Evolutionary conservation across 495 filamentous ascomycete genomes (phyloP), one percentile per base, ranked within the genome.

Genomic region (Aspergillus ostianus): DNA sequence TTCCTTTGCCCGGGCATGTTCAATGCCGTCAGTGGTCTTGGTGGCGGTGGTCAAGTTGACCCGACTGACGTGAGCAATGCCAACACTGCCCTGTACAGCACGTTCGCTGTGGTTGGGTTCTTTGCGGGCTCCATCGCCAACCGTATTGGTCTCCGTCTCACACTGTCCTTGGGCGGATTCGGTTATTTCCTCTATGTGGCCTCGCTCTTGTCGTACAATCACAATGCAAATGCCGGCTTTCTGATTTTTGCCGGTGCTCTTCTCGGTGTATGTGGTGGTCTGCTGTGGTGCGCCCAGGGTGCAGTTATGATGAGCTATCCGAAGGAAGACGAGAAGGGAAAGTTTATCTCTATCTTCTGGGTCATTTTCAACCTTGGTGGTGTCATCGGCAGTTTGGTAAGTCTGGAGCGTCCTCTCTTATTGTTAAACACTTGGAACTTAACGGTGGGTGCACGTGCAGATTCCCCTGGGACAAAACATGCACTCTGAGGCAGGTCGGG

Each of bases 241-340:
- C 67, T 80, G 50, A 77, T 85, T 59, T 86, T 86, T 64, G 73
- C 85, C 12, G 85, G 85, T 47, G 78, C 79, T 13, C 60, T 87
- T 20, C 75, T 87, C 26, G 85, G 85, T 77, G 74, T 90, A 51
- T 96, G 91, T 74, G 92, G 90, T 27, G 92, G 90, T 67, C 72
- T 96, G 44, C 79, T 97, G 30, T 97, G 92, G 93, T 90, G 87
- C 58, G 93, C 91, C 0, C 93, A 97, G 74, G 93, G 93, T 58
- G 90, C 91, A 21, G 90, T 97, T 68, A 96, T 97, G 93, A 93
- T 96, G 87, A 86, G 88, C 57, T 97, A 97, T 71, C 93, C 93
- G 0, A 77, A 82, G 47, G 93, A 97, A 68, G 74, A 82, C 18
- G 79, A 85, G 51, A 97, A 97, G 77, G 93, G 93, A 46, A 84